phyloP scores from a whole-genome alignment of 2,329 filamentous ascomycete genomes.

The Botrytis elliptica region DNA sequence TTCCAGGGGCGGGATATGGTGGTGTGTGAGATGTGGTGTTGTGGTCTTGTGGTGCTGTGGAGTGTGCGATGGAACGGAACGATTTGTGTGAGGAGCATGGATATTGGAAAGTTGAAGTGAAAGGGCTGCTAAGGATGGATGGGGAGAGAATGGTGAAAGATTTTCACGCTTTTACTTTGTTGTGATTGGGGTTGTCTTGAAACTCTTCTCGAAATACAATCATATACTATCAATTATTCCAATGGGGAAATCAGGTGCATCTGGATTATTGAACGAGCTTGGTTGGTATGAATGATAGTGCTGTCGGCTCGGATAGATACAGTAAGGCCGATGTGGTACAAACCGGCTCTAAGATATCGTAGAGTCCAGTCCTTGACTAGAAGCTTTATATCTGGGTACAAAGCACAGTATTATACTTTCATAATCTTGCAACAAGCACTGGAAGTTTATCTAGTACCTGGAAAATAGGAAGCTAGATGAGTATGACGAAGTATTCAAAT shows the following conservation, averaged over 20 bases:
- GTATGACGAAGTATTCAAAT: background rate
- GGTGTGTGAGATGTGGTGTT: background rate
- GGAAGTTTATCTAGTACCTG: background rate
- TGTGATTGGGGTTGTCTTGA: background rate
- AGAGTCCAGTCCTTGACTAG: background rate
- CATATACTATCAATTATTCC: background rate
- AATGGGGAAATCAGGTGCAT: background rate
- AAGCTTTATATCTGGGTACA: background rate
- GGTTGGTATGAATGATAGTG: background rate
- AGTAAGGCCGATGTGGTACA: constrained; percentile 14
- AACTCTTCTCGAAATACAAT: background rate
- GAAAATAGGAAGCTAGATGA: too few species aligned
- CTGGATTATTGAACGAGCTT: background rate
- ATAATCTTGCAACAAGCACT: background rate
- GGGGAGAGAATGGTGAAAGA: background rate
- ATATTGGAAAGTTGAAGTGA: background rate
- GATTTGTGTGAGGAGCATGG: background rate
- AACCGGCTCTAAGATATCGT: background rate
- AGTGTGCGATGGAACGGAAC: background rate
- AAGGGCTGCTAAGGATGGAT: background rate
- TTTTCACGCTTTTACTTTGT: background rate
- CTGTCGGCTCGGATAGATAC: constrained; percentile 18
- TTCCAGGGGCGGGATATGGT: background rate
- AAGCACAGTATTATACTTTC: background rate
- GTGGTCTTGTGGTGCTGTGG: background rate